Percentiles rank a stretch among this genome's conserved stretches.
phyloP scores from a whole-genome alignment of 73 alveolate genomes.

The Paramecium caudatum region DNA sequence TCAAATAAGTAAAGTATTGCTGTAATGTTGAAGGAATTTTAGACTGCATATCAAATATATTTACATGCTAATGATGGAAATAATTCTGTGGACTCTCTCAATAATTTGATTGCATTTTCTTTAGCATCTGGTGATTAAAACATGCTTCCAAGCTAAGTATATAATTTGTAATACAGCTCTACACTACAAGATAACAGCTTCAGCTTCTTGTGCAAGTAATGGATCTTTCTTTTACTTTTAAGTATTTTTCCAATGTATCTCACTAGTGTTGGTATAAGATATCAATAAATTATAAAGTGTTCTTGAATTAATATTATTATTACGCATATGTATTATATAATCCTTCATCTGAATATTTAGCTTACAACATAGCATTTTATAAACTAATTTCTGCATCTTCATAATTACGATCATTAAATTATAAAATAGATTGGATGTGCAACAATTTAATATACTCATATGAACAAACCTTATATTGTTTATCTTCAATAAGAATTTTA shows the following conservation, averaged over 20 bases:
- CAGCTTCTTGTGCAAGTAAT: neutral
- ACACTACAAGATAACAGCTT: neutral
- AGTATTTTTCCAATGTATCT: conserved; percentile 25
- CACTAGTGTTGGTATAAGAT: conserved; percentile 8
- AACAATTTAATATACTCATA: too few species aligned
- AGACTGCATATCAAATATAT: neutral
- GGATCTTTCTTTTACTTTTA: neutral
- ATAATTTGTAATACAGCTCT: neutral
- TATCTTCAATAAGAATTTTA: too few species aligned
- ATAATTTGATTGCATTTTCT: neutral
- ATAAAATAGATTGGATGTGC: too few species aligned
- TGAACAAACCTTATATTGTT: too few species aligned
- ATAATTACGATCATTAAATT: neutral
- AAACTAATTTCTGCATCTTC: conserved; percentile 28
- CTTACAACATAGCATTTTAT: conserved; percentile 18
- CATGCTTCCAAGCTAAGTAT: neutral
- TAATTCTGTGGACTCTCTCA: neutral
- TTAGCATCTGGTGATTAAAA: neutral
- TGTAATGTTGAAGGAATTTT: neutral
- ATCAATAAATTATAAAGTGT: too few species aligned
- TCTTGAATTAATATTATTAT: conserved; percentile 3
- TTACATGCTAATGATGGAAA: neutral
- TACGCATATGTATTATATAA: neutral
- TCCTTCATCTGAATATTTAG: neutral
- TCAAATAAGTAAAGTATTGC: conserved; percentile 13